Percentiles rank a stretch among this genome's conserved stretches.
Evolutionary conservation across 2,329 filamentous ascomycete genomes (phyloP).

Genomic region (Fonsecaea multimorphosa): DNA sequence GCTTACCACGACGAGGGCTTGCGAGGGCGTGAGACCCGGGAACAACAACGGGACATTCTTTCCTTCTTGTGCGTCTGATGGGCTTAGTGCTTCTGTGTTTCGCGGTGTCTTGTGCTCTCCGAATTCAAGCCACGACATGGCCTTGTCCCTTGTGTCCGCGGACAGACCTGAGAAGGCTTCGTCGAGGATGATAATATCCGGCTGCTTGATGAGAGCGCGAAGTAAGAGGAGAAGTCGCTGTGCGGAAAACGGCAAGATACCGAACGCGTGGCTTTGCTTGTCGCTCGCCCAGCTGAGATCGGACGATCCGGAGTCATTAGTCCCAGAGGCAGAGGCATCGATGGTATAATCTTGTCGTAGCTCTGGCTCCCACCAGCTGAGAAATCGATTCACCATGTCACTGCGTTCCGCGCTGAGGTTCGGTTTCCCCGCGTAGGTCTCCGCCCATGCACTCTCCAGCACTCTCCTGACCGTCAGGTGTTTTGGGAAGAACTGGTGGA

Average conservation of each 20-base stretch:
- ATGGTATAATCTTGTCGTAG: conserved; percentile 66
- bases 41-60: conserved; percentile 49
- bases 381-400: conserved; percentile 68
- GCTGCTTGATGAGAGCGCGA: conserved; percentile 77
- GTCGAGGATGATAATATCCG: conserved; percentile 82
- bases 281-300: conserved; percentile 38
- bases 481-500: conserved; percentile 90
- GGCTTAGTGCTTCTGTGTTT: conserved; percentile 44
- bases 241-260: conserved; percentile 76
- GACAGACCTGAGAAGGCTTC: conserved; percentile 90
- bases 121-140: conserved; percentile 75
- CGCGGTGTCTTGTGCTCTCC: conserved; percentile 50
- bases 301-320: conserved; percentile 22
- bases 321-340: conserved; percentile 18
- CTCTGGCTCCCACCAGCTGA: conserved; percentile 79
- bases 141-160: conserved; percentile 80
- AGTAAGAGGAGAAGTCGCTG: conserved; percentile 88
- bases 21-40: conserved; percentile 68
- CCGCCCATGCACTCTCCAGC: conserved; percentile 86
- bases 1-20: conserved; percentile 90
- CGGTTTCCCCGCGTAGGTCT: conserved; percentile 78
- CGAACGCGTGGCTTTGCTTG: conserved; percentile 60
- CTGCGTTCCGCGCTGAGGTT: conserved; percentile 64
- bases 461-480: conserved; percentile 73
- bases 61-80: neutral